A percentile compares a stretch with the other conserved stretches of the same genome.
These are phyloP conservation scores for Erigeron philadelphicus DNA, from an alignment of 140 eudicot species.

Conservation along the genomic window DNA sequence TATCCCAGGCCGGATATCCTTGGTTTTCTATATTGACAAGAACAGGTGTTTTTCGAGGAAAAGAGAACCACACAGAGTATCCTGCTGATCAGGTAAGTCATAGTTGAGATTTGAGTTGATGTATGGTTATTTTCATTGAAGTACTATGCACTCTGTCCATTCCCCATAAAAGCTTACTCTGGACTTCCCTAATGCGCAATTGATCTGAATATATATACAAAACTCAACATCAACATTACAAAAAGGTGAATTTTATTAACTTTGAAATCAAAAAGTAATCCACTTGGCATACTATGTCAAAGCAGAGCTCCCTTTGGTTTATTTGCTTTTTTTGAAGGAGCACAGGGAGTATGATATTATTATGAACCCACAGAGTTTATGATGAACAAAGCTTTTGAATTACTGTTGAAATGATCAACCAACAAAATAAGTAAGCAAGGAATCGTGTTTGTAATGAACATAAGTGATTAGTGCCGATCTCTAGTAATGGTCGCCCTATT, in stretches of 20 bases:
- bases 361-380: not conserved
- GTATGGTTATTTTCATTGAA: not conserved
- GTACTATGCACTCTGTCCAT: not conserved
- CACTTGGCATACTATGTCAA: not conserved
- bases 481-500: not conserved
- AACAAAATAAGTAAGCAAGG: too few species aligned
- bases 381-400: too few species aligned
- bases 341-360: not conserved
- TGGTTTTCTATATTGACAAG: slow-evolving; percentile 64
- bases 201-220: too few species aligned
- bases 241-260: too few species aligned
- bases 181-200: not conserved
- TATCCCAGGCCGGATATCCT: slow-evolving; percentile 53
- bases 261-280: not conserved
- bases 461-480: not conserved
- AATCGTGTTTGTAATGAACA: too few species aligned
- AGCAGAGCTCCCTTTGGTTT: not conserved
- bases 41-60: slow-evolving; percentile 49
- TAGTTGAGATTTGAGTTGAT: not conserved
- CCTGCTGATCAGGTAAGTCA: slow-evolving; percentile 44
- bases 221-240: too few species aligned
- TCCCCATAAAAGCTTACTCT: not conserved
- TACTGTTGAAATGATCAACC: too few species aligned
- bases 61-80: slow-evolving; percentile 39
- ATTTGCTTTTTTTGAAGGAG: not conserved